phyloP scores from a whole-genome alignment of 108 stramenopile species.

The Mayamaea pseudoterrestris region DNA sequence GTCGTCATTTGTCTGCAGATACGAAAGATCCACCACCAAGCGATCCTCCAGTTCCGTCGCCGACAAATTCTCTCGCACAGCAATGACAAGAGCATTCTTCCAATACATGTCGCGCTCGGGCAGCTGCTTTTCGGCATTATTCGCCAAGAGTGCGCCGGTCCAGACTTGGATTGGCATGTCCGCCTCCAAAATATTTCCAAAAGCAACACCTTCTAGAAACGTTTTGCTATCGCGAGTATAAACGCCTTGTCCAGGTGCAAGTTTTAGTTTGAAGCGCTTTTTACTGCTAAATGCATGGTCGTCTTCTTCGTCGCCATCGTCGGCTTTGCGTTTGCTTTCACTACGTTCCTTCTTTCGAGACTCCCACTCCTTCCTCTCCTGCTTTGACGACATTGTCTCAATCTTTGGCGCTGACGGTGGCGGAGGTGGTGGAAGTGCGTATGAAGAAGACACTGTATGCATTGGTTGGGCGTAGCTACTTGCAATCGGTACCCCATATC shows the following conservation, averaged over 20 bases:
- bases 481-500: no score
- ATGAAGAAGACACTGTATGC: not conserved
- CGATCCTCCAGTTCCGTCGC: slow-evolving; percentile 2
- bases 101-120: slow-evolving; percentile 33
- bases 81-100: slow-evolving; percentile 49
- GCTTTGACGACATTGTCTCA: slow-evolving; percentile 1
- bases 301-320: slow-evolving; percentile 10
- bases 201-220: slow-evolving; percentile 55
- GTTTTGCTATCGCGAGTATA: slow-evolving; percentile 9
- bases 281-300: not conserved
- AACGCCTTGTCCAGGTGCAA: slow-evolving; percentile 13
- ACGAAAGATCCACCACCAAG: slow-evolving; percentile 42
- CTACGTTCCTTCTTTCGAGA: slow-evolving; percentile 20
- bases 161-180: slow-evolving; percentile 80
- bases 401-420: slow-evolving; percentile 9
- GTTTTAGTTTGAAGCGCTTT: slow-evolving; percentile 1
- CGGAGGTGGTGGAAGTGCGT: slow-evolving; percentile 2
- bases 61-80: slow-evolving; percentile 2
- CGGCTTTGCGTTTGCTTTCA: not conserved
- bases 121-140: slow-evolving; percentile 31
- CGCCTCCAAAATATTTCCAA: slow-evolving; percentile 49
- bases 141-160: slow-evolving; percentile 39
- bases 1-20: slow-evolving; percentile 29
- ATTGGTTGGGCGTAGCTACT: not conserved
- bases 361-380: slow-evolving; percentile 40